Conservation (phyloP, 2,329 filamentous ascomycete genomes). For the Chrysosporium queenslandicum region DNA sequence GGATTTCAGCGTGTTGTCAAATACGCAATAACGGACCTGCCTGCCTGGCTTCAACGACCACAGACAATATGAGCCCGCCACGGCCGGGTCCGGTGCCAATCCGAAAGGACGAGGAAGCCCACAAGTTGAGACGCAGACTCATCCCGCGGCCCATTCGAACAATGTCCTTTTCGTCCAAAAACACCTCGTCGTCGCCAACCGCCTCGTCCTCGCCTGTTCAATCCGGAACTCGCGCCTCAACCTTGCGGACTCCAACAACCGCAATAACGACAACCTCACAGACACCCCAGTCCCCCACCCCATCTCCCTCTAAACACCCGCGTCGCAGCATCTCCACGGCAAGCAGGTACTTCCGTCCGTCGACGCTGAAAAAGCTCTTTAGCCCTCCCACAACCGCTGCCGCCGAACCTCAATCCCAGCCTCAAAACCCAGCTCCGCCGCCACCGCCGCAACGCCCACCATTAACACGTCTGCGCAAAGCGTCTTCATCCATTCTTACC, state of each 20-base stretch:
- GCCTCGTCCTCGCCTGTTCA: neutral
- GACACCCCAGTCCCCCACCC: neutral
- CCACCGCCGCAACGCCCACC: neutral
- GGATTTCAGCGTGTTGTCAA: no score
- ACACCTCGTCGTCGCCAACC: constrained; percentile 5
- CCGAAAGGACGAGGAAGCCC: neutral
- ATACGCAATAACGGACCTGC: neutral
- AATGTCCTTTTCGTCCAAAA: constrained; percentile 8
- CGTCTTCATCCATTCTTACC: constrained; percentile 2
- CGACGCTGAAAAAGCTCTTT: constrained; percentile 5
- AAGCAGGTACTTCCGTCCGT: constrained; percentile 8
- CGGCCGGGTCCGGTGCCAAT: neutral
- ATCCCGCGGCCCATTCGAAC: constrained; percentile 7
- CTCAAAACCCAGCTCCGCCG: no score
- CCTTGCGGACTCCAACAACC: neutral
- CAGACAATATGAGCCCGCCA: neutral
- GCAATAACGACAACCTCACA: neutral
- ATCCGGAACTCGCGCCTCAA: neutral
- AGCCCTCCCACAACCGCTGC: neutral
- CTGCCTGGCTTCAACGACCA: neutral
- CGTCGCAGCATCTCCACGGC: neutral
- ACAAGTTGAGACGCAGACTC: neutral
- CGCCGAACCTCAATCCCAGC: neutral
- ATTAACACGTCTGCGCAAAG: constrained; percentile 2
- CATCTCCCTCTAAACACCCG: neutral